Conservation (phyloP, 1,139 yeast species). For the Suhomyces coccinellae region DNA sequence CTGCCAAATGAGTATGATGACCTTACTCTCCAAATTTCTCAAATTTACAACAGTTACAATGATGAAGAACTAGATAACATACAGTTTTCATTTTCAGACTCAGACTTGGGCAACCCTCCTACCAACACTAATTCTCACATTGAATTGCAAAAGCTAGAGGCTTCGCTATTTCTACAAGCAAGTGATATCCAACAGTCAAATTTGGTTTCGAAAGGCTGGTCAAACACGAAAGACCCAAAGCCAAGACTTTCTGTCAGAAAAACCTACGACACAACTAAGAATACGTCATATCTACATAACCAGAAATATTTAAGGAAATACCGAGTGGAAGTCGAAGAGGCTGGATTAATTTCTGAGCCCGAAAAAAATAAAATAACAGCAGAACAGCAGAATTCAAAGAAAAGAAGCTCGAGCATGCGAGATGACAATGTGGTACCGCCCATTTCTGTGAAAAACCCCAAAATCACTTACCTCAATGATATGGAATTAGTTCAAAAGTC, state of each 20-base stretch:
- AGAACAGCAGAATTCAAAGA: no score
- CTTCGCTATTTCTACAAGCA: slow-evolving; percentile 6
- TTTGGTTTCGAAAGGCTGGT: neutral
- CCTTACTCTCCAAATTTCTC: neutral
- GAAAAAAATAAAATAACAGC: no score
- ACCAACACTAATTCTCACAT: neutral
- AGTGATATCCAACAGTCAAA: slow-evolving; percentile 1
- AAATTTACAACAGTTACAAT: slow-evolving; percentile 18
- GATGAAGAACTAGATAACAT: slow-evolving; percentile 19
- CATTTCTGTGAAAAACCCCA: neutral
- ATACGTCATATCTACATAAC: slow-evolving; percentile 13
- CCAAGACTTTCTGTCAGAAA: slow-evolving; percentile 19
- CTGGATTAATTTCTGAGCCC: neutral
- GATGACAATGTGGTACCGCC: no score
- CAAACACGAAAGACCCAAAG: neutral
- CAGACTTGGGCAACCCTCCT: neutral
- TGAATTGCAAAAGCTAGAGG: no score
- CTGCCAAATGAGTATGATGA: neutral
- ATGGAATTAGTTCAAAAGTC: neutral
- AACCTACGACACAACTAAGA: slow-evolving; percentile 12
- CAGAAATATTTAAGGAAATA: slow-evolving; percentile 15
- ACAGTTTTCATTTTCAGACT: slow-evolving; percentile 11
- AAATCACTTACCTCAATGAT: neutral
- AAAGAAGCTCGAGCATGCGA: no score
- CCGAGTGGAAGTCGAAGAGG: slow-evolving; percentile 3